Base-by-base conservation (phyloP, 2,329 filamentous ascomycete species). In the Aspergillus sp. region DNA sequence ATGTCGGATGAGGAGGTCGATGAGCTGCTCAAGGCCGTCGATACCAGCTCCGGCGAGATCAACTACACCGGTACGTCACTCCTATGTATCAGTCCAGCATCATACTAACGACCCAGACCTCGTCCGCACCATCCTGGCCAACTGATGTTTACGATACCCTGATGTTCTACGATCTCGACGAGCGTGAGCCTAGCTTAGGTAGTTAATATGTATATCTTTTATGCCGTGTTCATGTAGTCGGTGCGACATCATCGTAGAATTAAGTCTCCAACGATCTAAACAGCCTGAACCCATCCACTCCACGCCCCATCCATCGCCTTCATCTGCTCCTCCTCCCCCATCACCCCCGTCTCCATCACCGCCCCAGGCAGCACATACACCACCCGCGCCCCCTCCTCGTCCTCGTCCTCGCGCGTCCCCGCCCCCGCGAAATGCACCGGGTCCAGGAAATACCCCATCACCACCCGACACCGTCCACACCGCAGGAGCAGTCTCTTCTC, bases 1-100 rank as follows among this genome's bases (percentile, higher is more conserved):
- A 97, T 99, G 91, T 90, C 88, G 57, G 93, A 99, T 67, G 94
- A 97, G 59, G 94, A 99, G 81, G 94, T 99, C 45, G 93, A 97
- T 73, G 94, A 99, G 82, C 83, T 99, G 70, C 86, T 99, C 74
- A 99, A 97, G 86, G 91, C 92, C 0, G 93, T 97, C 60, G 94
- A 99, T 72, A 96, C 92, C 56, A 94, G 88, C 76, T 93, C 88
- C 51, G 92, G 93, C 64, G 92, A 97, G 83, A 90, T 99, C 75
- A 96, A 97, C 80, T 99, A 99, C 76, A 92, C 88, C 61, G 91
- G 91, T 94, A 80, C 59, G 86, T 72, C 47, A 13, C 21, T 9
- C n/a, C 19, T 5, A 16, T 34, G 9, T 17, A 4, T 1, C 10
- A 5, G 10, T 7, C 25, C n/a, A n/a, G 9, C 25, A 29, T 31